Evolutionary conservation across 129 eudicot species (phyloP).

Genomic region (Kitagawia praeruptora): DNA sequence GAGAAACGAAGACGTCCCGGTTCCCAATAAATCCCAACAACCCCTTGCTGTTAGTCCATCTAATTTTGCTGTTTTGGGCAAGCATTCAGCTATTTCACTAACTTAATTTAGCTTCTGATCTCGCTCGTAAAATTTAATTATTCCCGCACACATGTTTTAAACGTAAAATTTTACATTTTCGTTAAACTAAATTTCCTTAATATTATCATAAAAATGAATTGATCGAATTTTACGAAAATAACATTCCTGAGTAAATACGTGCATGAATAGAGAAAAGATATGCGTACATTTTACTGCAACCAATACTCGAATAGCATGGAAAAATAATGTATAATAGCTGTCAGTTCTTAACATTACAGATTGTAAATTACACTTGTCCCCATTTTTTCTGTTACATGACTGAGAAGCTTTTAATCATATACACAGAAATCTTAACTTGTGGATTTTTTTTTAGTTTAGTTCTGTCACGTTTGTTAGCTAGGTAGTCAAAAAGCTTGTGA

Average conservation of each 20-base stretch:
- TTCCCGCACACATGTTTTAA: not conserved
- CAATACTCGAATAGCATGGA: no score
- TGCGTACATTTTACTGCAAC: not conserved
- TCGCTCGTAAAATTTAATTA: not conserved
- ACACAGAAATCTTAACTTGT: not conserved
- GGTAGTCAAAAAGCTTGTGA: slow-evolving; percentile 5
- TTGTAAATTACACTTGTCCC: not conserved
- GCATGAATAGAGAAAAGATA: no score
- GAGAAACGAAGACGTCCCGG: not conserved
- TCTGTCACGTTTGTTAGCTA: slow-evolving; percentile 4
- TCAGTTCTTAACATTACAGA: not conserved
- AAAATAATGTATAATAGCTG: not conserved
- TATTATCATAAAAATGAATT: no score
- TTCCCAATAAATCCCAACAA: slow-evolving; percentile 1
- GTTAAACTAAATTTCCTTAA: no score
- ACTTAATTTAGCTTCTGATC: not conserved
- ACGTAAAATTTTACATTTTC: no score
- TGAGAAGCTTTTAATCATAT: not conserved
- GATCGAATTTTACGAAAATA: no score
- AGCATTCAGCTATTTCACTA: not conserved
- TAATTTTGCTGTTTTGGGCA: not conserved
- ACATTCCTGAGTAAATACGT: no score
- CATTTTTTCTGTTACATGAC: not conserved
- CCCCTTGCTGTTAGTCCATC: not conserved
- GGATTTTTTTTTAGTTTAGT: not conserved